Evolutionary conservation across 177 flowering plant genomes (phyloP).

Genomic region (Vitis hybrid): DNA sequence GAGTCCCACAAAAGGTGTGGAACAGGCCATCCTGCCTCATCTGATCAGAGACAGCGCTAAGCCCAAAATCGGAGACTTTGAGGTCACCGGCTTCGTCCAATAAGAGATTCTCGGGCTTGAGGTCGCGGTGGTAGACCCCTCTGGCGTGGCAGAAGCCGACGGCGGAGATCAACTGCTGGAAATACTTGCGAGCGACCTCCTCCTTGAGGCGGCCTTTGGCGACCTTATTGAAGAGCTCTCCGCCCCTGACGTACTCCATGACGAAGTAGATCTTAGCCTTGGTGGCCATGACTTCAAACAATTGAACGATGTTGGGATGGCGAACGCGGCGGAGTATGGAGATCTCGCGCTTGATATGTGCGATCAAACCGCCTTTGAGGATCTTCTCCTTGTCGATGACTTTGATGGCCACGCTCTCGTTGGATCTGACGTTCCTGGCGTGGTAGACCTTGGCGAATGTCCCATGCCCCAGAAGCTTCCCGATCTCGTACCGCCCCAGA

Average conservation of each 20-base stretch:
- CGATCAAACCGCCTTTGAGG: conserved; percentile 51
- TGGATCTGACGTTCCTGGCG: conserved; percentile 42
- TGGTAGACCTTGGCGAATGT: conserved; percentile 63
- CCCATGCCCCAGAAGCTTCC: conserved; percentile 58
- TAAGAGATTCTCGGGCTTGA: conserved; percentile 69
- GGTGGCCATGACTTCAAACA: conserved; percentile 78
- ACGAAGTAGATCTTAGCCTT: conserved; percentile 76
- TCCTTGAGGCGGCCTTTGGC: conserved; percentile 66
- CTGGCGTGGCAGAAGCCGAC: conserved; percentile 69
- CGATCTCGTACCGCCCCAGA: conserved; percentile 51
- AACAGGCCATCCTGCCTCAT: conserved; percentile 70
- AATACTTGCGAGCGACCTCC: conserved; percentile 61
- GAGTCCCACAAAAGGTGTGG: conserved; percentile 80
- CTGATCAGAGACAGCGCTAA: conserved; percentile 73
- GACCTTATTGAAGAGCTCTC: conserved; percentile 72
- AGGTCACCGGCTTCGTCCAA: conserved; percentile 67
- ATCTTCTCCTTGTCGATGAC: conserved; percentile 65
- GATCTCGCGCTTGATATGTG: conserved; percentile 79
- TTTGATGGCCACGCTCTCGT: conserved; percentile 53
- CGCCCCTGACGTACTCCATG: conserved; percentile 70
- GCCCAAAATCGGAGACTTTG: conserved; percentile 72
- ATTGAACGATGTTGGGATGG: conserved; percentile 70
- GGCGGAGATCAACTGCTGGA: conserved; percentile 70
- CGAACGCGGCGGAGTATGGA: conserved; percentile 73
- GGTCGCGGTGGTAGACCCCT: conserved; percentile 66